These are phyloP conservation scores for Paramecium primaurelia DNA, from an alignment of 73 alveolate species.

Conservation along the genomic window DNA sequence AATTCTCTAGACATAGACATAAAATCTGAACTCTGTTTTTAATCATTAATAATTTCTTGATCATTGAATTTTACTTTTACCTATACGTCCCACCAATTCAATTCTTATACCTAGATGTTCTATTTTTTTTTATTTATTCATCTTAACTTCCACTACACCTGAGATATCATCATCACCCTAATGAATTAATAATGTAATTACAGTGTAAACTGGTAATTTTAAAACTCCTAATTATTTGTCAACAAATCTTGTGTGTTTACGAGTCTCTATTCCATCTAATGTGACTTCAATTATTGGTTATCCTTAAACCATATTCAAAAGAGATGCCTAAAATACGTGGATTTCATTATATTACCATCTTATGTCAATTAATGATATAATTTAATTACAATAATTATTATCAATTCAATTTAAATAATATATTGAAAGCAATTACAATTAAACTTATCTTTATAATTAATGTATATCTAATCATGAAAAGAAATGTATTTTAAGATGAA, in stretches of 20 bases:
- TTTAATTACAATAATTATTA: not conserved
- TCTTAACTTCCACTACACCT: conserved; percentile 50
- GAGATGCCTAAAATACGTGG: conserved; percentile 1
- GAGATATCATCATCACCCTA: conserved; percentile 63
- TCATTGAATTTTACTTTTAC: not conserved
- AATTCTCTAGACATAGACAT: conserved; percentile 65
- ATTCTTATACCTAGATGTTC: conserved; percentile 59
- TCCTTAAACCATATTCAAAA: conserved; percentile 40
- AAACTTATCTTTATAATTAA: not conserved
- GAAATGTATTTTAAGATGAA: not conserved
- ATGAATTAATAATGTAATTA: not conserved
- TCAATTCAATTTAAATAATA: not conserved
- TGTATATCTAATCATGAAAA: not conserved
- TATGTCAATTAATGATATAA: not conserved
- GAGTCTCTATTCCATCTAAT: conserved; percentile 62
- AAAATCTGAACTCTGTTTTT: conserved; percentile 55
- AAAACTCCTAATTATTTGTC: conserved; percentile 41
- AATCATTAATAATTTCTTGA: conserved; percentile 54
- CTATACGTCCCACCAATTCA: conserved; percentile 59
- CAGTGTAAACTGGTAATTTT: conserved; percentile 55
- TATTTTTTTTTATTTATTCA: conserved; percentile 46
- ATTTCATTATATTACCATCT: not conserved
- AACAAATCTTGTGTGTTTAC: conserved; percentile 46
- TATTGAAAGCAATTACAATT: not conserved
- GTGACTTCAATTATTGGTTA: conserved; percentile 29